Evolutionary conservation across 345 rosid species (phyloP), one percentile per base, ranked within the genome.

Genomic region (Aquilaria malaccensis): DNA sequence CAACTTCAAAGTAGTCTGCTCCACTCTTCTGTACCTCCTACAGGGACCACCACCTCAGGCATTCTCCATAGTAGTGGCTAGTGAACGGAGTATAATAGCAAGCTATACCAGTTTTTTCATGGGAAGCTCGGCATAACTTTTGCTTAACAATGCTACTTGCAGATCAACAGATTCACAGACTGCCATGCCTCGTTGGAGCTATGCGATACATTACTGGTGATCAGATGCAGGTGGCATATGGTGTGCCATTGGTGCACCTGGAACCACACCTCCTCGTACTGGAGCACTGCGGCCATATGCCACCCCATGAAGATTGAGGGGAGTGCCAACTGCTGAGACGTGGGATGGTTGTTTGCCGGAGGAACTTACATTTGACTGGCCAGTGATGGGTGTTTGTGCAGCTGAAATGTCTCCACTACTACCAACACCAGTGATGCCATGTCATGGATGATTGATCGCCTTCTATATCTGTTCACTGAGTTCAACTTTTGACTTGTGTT

Each of bases 361-460:
- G n/a, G 79, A 61, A 54, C 63, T 74, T 62, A 79, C 76, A 55
- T 81, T 89, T 57, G 80, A 58, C 70, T 93, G 97, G 62, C 98
- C 98, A 10, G 98, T 93, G 77, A 89, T 93, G 13, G 97, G 98
- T 60, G 84, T 91, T 72, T 85, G 97, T 10, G 83, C 76, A 1
- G 76, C 70, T 47, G 89, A 67, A 67, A 85, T 67, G 55, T 87
- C 97, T 61, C 87, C 88, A 47, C 80, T 85, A 22, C 22, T 22
- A 68, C 80, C 82, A 41, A 89, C 87, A 56, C 85, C 87, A 54
- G 98, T 93, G 68, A 93, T 93, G 22, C 22, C 22, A 22, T 22
- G 64, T 93, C 98, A 43, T 93, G 98, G 70, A 93, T 93, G 77
- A 93, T 93, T 60, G 96, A 81, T 50, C 96, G 91, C 73, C 98